phyloP scores from a whole-genome alignment of 441 rosid genomes.

The Kokia cookei region DNA sequence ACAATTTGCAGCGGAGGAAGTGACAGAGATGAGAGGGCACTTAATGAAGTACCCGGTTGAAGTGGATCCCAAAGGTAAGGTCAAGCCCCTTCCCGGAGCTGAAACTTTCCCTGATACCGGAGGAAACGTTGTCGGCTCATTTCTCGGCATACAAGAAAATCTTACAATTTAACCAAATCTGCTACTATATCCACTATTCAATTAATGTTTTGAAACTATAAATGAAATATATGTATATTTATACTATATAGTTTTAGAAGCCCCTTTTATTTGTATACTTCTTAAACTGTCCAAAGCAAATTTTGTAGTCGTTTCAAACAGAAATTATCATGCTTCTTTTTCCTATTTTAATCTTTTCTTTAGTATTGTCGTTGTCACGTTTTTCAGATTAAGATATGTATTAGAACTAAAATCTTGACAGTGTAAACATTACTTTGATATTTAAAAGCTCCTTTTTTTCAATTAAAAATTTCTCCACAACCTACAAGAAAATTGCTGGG shows the following conservation, averaged over 20 bases:
- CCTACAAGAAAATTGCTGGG: neutral
- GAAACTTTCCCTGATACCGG: constrained; percentile 90
- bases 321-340: neutral
- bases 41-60: constrained; percentile 85
- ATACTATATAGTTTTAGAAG: neutral
- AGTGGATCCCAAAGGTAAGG: constrained; percentile 80
- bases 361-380: neutral
- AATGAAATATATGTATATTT: neutral
- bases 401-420: no score
- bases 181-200: neutral
- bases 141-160: constrained; percentile 85
- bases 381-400: no score
- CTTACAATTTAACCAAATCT: constrained; percentile 35
- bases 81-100: constrained; percentile 58
- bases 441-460: no score
- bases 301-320: neutral
- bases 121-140: constrained; percentile 82
- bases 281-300: neutral
- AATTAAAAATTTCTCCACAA: no score
- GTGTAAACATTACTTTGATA: no score
- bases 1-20: constrained; percentile 60
- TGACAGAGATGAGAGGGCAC: constrained; percentile 86
- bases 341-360: neutral
- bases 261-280: neutral
- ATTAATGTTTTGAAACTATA: neutral